phyloP scores from a whole-genome alignment of 495 filamentous ascomycete species.

The Aspergillus bertholletiae region DNA sequence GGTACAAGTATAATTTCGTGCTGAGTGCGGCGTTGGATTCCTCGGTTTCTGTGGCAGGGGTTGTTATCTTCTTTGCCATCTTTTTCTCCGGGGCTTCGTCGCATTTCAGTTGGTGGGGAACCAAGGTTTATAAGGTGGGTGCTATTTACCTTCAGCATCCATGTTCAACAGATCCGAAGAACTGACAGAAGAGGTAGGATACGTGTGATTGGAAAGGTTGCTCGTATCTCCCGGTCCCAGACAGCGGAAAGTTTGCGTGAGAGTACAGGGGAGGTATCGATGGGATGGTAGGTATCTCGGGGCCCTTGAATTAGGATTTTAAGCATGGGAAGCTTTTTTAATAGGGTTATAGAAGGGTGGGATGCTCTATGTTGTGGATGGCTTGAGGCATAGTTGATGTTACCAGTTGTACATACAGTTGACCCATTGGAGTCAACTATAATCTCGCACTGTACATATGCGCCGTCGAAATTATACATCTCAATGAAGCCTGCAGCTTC shows the following conservation, averaged over 20 bases:
- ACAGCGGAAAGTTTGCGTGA: slow-evolving; percentile 18
- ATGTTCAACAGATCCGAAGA: neutral
- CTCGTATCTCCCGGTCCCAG: slow-evolving; percentile 14
- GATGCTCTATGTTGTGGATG: no score
- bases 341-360: no score
- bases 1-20: slow-evolving; percentile 86
- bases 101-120: slow-evolving; percentile 70
- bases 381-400: no score
- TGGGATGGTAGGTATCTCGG: neutral
- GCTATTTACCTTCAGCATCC: neutral
- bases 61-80: slow-evolving; percentile 78
- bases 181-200: slow-evolving; percentile 9
- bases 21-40: slow-evolving; percentile 76
- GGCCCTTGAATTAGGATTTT: neutral
- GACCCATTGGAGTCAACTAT: no score
- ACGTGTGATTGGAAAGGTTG: slow-evolving; percentile 25
- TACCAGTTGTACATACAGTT: no score
- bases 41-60: slow-evolving; percentile 69
- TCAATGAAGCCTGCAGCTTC: no score
- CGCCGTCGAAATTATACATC: no score
- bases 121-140: slow-evolving; percentile 57
- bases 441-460: no score
- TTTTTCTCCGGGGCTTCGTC: slow-evolving; percentile 62
- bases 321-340: no score
- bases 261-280: neutral